Percentiles rank a stretch among this genome's conserved stretches.
phyloP scores from a whole-genome alignment of 805 yeast genomes.

The Saturnispora quitensis region DNA sequence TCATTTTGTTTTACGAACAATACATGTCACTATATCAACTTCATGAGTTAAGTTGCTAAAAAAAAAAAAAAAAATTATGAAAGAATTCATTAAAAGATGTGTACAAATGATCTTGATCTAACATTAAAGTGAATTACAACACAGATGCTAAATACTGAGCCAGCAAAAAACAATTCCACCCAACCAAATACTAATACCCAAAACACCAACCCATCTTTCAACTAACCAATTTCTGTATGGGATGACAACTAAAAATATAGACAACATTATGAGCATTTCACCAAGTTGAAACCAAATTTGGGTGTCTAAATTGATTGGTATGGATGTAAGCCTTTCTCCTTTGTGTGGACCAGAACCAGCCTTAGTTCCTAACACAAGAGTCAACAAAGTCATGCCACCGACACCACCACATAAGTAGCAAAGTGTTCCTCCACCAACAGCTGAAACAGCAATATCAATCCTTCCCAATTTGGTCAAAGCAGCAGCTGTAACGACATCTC shows the following conservation, averaged over 20 bases:
- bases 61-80: background rate
- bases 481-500: slow-evolving; percentile 42
- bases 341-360: slow-evolving; percentile 4
- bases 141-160: background rate
- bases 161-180: slow-evolving; percentile 13
- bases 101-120: too few relatives aligned
- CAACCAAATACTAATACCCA: slow-evolving; percentile 27
- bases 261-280: slow-evolving; percentile 21
- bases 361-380: slow-evolving; percentile 10
- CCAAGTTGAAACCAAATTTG: slow-evolving; percentile 34
- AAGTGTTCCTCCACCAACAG: slow-evolving; percentile 48
- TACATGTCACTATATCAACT: too few relatives aligned
- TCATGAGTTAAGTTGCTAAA: too few relatives aligned
- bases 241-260: slow-evolving; percentile 31
- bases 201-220: slow-evolving; percentile 32
- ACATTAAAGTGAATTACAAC: too few relatives aligned
- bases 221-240: slow-evolving; percentile 41
- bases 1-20: too few relatives aligned
- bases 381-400: slow-evolving; percentile 37
- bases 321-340: slow-evolving; percentile 25
- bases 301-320: slow-evolving; percentile 30
- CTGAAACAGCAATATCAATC: slow-evolving; percentile 39
- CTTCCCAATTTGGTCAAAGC: slow-evolving; percentile 31
- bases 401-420: slow-evolving; percentile 40
- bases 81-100: background rate